phyloP scores from a whole-genome alignment of 495 filamentous ascomycete genomes.

The Geopyxis carbonaria region DNA sequence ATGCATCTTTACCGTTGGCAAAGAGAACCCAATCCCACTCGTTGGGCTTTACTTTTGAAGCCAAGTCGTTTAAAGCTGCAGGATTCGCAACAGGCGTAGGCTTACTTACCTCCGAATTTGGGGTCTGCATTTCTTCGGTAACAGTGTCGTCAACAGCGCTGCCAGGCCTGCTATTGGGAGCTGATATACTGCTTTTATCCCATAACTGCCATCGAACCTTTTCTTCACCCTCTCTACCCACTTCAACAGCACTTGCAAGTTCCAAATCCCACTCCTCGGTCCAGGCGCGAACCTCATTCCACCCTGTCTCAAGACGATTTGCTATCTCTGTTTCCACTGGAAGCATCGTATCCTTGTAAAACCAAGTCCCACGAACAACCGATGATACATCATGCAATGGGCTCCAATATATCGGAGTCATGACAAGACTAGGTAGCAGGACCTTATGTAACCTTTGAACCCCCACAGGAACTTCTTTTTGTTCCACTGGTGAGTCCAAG shows the following conservation, averaged over 20 bases:
- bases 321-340: slow-evolving; percentile 78
- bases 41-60: slow-evolving; percentile 7
- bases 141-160: slow-evolving; percentile 5
- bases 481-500: slow-evolving; percentile 10
- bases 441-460: slow-evolving; percentile 53
- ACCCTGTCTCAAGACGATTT: slow-evolving; percentile 81
- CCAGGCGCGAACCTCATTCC: slow-evolving; percentile 71
- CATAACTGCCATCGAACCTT: slow-evolving; percentile 42
- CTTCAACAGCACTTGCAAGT: slow-evolving; percentile 73
- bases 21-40: slow-evolving; percentile 23
- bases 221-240: slow-evolving; percentile 76
- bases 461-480: slow-evolving; percentile 49
- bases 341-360: slow-evolving; percentile 84
- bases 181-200: slow-evolving; percentile 9
- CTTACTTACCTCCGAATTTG: not conserved
- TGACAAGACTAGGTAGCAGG: slow-evolving; percentile 42
- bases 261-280: slow-evolving; percentile 89
- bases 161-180: slow-evolving; percentile 22
- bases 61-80: not conserved
- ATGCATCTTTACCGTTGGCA: slow-evolving; percentile 28
- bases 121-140: not conserved
- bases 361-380: slow-evolving; percentile 85
- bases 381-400: slow-evolving; percentile 78
- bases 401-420: slow-evolving; percentile 97
- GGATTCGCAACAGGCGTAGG: not conserved